These are phyloP conservation scores for Solanum tarijense DNA, from an alignment of 257 asterid genomes.

Conservation along the genomic window DNA sequence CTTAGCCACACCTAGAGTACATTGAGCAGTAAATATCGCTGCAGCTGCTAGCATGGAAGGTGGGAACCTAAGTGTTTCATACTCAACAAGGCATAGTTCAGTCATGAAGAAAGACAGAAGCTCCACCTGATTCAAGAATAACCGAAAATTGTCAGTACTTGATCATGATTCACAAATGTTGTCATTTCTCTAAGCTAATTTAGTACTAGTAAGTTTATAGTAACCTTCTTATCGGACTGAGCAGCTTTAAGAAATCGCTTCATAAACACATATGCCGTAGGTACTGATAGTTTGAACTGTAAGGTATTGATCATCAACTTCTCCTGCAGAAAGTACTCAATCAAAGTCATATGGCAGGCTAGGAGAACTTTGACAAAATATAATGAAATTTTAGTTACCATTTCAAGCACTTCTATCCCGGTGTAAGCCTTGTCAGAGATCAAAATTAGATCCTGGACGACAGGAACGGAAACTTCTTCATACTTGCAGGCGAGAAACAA, in stretches of 20 bases:
- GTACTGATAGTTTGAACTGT: constrained; percentile 69
- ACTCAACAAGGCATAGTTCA: constrained; percentile 79
- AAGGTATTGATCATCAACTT: constrained; percentile 61
- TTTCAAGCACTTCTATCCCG: constrained; percentile 65
- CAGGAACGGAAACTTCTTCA: constrained; percentile 87
- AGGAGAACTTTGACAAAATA: not conserved
- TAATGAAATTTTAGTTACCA: constrained; percentile 29
- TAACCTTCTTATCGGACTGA: constrained; percentile 54
- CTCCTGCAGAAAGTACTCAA: constrained; percentile 40
- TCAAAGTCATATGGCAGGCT: not conserved
- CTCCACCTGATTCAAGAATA: constrained; percentile 49
- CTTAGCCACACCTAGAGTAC: constrained; percentile 34
- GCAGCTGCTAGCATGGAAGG: constrained; percentile 91
- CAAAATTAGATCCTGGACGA: constrained; percentile 70
- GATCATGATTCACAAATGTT: not conserved
- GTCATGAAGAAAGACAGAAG: constrained; percentile 56
- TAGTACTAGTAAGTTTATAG: not conserved
- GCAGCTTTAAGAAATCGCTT: constrained; percentile 82
- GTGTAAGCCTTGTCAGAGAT: constrained; percentile 79
- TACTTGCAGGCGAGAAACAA: constrained; percentile 92
- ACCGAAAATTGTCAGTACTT: not conserved
- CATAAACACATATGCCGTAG: constrained; percentile 81
- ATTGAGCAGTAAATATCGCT: constrained; percentile 74
- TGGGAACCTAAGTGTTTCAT: constrained; percentile 61
- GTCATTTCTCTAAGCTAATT: not conserved